Evolutionary conservation across 176 grass and related monocot species (phyloP).

Genomic region (Triticum monococcum): DNA sequence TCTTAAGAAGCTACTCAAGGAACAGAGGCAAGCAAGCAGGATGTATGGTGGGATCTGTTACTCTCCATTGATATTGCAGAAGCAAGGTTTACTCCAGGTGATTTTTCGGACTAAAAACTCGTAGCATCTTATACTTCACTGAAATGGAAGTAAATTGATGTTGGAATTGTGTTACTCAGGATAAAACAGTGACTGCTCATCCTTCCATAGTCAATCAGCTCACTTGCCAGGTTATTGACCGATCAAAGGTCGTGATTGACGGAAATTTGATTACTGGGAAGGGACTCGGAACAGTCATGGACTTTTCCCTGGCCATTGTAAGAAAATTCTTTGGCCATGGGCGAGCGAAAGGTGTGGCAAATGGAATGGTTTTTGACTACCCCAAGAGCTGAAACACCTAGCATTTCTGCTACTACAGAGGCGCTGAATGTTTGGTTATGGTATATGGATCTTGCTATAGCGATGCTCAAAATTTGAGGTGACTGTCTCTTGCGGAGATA

Average conservation of each 20-base stretch:
- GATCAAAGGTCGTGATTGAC: slow-evolving; percentile 70
- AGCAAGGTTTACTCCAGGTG: slow-evolving; percentile 86
- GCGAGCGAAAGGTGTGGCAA: slow-evolving; percentile 73
- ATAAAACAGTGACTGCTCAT: slow-evolving; percentile 67
- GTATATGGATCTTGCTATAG: background rate
- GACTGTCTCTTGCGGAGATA: slow-evolving; percentile 16
- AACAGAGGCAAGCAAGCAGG: slow-evolving; percentile 62
- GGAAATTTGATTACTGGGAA: slow-evolving; percentile 82
- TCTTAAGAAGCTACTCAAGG: slow-evolving; percentile 71
- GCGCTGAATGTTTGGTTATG: background rate
- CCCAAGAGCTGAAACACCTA: slow-evolving; percentile 40
- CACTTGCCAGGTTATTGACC: slow-evolving; percentile 48
- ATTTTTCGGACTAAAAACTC: slow-evolving; percentile 25
- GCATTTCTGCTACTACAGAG: background rate
- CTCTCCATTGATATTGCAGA: slow-evolving; percentile 62
- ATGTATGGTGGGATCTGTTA: slow-evolving; percentile 79
- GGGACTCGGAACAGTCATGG: slow-evolving; percentile 61
- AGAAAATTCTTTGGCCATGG: slow-evolving; percentile 72
- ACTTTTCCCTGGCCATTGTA: slow-evolving; percentile 71
- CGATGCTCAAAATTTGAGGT: slow-evolving; percentile 6
- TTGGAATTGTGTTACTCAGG: slow-evolving; percentile 36
- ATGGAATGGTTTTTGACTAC: slow-evolving; percentile 91
- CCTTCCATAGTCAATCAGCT: slow-evolving; percentile 45
- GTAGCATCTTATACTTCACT: slow-evolving; percentile 6
- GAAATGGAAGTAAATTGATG: slow-evolving; percentile 28